phyloP scores from a whole-genome alignment of 805 yeast species.

The Pichia kluyveri region DNA sequence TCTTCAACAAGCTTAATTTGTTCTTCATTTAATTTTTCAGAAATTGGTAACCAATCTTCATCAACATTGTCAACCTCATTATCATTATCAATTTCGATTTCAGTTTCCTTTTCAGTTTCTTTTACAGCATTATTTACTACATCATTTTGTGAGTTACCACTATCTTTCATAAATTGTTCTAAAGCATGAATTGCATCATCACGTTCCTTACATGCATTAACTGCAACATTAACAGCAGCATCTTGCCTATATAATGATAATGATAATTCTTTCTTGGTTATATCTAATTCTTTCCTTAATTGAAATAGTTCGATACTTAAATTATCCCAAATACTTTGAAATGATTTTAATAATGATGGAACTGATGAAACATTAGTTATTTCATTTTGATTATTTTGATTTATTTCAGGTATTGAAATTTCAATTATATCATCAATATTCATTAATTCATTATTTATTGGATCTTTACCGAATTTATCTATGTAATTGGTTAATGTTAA shows the following conservation, averaged over 20 bases:
- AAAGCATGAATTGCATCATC: constrained; percentile 67
- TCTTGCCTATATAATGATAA: constrained; percentile 77
- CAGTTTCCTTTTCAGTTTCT: background rate
- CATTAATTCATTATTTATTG: constrained; percentile 59
- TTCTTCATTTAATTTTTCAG: background rate
- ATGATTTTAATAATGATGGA: constrained; percentile 61
- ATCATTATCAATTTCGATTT: constrained; percentile 5
- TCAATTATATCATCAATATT: constrained; percentile 48
- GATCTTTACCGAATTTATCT: constrained; percentile 61
- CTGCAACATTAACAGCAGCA: constrained; percentile 84
- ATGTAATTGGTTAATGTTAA: constrained; percentile 53
- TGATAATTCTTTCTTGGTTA: constrained; percentile 63
- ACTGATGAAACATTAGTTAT: constrained; percentile 25
- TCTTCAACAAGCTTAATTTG: constrained; percentile 3
- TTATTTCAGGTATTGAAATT: constrained; percentile 8
- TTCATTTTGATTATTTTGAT: background rate
- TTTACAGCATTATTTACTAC: constrained; percentile 13
- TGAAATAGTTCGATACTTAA: constrained; percentile 72
- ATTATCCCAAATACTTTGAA: constrained; percentile 90
- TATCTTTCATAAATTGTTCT: constrained; percentile 40
- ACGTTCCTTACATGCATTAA: constrained; percentile 62
- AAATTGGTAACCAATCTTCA: no score
- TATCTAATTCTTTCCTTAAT: constrained; percentile 60
- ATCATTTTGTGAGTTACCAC: constrained; percentile 13
- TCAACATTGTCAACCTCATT: no score